A percentile compares a stretch with the other conserved stretches of the same genome.
These are phyloP conservation scores for Clarkia xantiana DNA, from an alignment of 345 rosid genomes.

Conservation along the genomic window DNA sequence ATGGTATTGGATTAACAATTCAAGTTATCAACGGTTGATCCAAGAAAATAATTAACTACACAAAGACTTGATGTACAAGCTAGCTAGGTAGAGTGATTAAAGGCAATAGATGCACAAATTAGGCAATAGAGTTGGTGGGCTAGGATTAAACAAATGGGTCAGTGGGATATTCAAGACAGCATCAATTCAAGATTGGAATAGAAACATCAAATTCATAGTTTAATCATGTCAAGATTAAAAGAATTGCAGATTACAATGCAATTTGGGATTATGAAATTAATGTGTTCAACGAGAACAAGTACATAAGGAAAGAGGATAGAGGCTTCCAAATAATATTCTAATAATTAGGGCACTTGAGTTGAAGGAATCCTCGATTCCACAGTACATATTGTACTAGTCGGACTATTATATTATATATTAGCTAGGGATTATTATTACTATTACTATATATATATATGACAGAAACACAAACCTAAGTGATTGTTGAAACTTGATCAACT, in stretches of 20 bases:
- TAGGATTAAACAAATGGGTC: slow-evolving; percentile 1
- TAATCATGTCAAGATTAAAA: background rate
- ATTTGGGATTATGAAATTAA: slow-evolving; percentile 33
- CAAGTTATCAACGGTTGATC: too few species aligned
- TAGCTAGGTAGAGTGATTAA: too few species aligned
- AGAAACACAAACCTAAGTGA: slow-evolving; percentile 25
- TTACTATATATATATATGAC: too few species aligned
- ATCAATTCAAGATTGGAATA: slow-evolving; percentile 48
- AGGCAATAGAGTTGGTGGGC: too few species aligned
- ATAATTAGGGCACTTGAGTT: slow-evolving; percentile 2
- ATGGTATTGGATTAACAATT: too few species aligned
- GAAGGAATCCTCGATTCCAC: too few species aligned
- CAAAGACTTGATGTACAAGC: too few species aligned
- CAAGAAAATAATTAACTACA: too few species aligned
- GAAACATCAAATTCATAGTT: slow-evolving; percentile 28
- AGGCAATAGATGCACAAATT: too few species aligned
- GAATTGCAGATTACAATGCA: slow-evolving; percentile 18
- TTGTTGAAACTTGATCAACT: slow-evolving; percentile 39
- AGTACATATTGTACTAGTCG: background rate
- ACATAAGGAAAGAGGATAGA: slow-evolving; percentile 30
- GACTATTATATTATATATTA: slow-evolving; percentile 9
- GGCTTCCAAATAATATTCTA: slow-evolving; percentile 43
- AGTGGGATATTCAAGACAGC: slow-evolving; percentile 12
- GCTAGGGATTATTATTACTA: too few species aligned
- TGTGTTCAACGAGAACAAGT: too few species aligned